Percentiles rank a stretch among this genome's conserved stretches.
phyloP scores from a whole-genome alignment of 73 alveolate genomes.

The Tetrahymena elliotti region DNA sequence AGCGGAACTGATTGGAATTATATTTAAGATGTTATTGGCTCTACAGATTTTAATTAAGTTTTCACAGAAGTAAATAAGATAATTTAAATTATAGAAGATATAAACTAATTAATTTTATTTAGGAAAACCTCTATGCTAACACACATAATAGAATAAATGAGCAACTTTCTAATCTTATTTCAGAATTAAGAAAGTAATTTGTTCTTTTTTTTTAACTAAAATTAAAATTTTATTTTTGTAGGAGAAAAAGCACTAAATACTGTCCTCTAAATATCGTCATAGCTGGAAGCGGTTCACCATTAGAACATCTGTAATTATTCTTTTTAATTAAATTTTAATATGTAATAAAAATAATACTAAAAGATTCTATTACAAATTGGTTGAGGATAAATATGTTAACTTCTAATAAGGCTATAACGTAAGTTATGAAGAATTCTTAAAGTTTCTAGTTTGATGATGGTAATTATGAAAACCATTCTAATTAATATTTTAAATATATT shows the following conservation, averaged over 20 bases:
- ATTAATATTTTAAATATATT: background rate
- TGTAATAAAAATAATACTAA: background rate
- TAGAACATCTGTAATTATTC: background rate
- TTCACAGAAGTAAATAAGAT: conserved; percentile 8
- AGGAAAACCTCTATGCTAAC: conserved; percentile 28
- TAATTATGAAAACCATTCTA: background rate
- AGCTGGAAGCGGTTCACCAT: background rate
- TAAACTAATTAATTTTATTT: background rate
- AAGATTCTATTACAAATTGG: background rate
- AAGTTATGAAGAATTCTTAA: background rate
- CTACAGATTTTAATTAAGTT: background rate
- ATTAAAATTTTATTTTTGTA: background rate
- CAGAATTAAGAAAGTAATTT: conserved; percentile 24
- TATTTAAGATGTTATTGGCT: background rate
- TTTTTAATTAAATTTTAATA: background rate
- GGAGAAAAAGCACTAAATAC: background rate
- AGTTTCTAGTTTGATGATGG: background rate
- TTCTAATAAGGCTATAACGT: background rate
- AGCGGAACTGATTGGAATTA: background rate
- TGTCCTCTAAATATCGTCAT: background rate
- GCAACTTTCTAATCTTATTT: background rate
- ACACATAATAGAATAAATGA: background rate
- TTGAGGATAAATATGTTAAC: background rate
- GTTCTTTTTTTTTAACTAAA: background rate
- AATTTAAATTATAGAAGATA: background rate